Evolutionary conservation across 305 asterid species (phyloP).

Genomic region (Solanum hybrid): DNA sequence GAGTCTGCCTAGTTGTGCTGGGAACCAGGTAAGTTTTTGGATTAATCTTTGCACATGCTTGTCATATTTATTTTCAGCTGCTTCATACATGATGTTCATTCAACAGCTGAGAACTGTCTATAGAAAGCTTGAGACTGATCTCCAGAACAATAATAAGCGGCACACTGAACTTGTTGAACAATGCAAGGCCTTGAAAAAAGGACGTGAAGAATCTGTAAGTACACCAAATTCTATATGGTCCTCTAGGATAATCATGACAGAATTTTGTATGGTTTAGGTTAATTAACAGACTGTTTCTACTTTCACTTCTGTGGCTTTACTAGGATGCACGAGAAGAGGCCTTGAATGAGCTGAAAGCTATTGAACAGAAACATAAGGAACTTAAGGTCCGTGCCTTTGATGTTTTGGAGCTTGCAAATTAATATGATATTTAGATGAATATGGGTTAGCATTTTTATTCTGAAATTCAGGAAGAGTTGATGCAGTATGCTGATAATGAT

Average conservation of each 20-base stretch:
- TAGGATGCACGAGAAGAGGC: conserved; percentile 86
- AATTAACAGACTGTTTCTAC: background rate
- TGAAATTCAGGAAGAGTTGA: conserved; percentile 54
- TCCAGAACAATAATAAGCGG: conserved; percentile 55
- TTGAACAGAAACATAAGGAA: conserved; percentile 57
- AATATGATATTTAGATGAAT: background rate
- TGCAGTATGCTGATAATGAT: conserved; percentile 71
- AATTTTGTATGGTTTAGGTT: background rate
- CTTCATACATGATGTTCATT: conserved; percentile 2
- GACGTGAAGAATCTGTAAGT: conserved; percentile 86
- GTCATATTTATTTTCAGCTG: background rate
- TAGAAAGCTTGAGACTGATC: conserved; percentile 61
- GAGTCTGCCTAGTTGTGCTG: conserved; percentile 99
- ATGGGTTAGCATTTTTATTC: background rate
- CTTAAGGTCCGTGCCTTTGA: conserved; percentile 39
- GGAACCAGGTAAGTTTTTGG: conserved; percentile 64
- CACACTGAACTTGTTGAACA: conserved; percentile 62
- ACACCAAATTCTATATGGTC: background rate
- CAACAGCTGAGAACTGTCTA: conserved; percentile 68
- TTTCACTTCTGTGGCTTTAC: background rate
- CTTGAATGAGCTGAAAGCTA: conserved; percentile 59
- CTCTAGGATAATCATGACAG: background rate
- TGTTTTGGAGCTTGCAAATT: background rate
- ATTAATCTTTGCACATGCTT: background rate
- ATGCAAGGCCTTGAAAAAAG: conserved; percentile 64